A percentile compares a stretch with the other conserved stretches of the same genome.
phyloP scores from a whole-genome alignment of 768 basidiomycete genomes.

The Boletellus emodensis region DNA sequence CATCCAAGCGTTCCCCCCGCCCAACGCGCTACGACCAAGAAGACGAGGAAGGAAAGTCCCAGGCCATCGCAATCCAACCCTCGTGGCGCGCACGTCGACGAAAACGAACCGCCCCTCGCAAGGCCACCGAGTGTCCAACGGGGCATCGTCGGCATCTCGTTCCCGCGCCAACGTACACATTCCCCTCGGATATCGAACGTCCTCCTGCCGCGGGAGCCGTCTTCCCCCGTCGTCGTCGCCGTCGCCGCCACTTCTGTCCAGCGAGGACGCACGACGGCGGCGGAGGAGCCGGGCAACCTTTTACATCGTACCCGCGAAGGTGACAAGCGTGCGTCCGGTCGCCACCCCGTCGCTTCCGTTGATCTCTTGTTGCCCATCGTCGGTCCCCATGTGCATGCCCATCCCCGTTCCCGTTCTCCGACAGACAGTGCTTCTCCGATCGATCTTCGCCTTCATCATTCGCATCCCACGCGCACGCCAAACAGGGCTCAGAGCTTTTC shows the following conservation, averaged over 20 bases:
- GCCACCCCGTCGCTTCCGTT: conserved; percentile 11
- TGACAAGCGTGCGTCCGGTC: conserved; percentile 12
- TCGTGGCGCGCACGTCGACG: conserved; percentile 7
- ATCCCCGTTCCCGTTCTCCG: neutral
- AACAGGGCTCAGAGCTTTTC: conserved; percentile 14
- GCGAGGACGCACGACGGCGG: neutral
- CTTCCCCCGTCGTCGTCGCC: neutral
- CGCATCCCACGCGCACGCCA: neutral
- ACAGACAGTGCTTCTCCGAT: conserved; percentile 16
- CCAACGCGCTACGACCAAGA: conserved; percentile 2
- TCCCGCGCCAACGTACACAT: conserved; percentile 12
- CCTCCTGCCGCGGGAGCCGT: neutral
- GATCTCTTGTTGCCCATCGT: conserved; percentile 16
- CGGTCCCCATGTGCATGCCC: too few species aligned
- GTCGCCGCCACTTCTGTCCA: conserved; percentile 3
- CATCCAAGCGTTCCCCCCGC: neutral
- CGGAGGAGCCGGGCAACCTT: neutral
- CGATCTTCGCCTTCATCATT: conserved; percentile 14
- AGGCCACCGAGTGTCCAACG: neutral
- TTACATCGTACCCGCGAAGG: conserved; percentile 9
- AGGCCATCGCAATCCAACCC: neutral
- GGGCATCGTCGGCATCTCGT: conserved; percentile 7
- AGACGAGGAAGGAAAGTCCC: conserved; percentile 6
- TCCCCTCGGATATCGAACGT: conserved; percentile 11
- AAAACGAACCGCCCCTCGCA: conserved; percentile 16